A percentile compares a stretch with the other conserved stretches of the same genome.
These are phyloP conservation scores for Backusella circina DNA, from an alignment of 192 early-diverging fungal species.

Conservation along the genomic window DNA sequence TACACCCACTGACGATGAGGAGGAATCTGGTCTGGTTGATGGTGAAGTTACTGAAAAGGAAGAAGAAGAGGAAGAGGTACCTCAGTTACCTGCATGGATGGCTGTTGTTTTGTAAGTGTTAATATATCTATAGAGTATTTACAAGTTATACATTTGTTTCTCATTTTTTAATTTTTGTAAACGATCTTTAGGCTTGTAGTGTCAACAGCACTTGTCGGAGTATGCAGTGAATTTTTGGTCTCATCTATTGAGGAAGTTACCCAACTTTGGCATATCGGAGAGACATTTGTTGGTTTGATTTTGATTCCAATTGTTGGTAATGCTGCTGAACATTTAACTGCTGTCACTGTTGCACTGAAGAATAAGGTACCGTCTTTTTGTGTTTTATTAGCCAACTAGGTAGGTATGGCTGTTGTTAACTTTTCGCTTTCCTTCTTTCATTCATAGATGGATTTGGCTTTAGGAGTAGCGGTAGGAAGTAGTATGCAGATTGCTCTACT, in stretches of 20 bases:
- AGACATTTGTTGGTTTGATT: constrained; percentile 89
- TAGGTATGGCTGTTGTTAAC: not conserved
- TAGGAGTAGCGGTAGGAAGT: constrained; percentile 88
- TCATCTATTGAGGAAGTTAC: constrained; percentile 77
- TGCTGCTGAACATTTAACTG: constrained; percentile 84
- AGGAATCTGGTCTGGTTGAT: not conserved
- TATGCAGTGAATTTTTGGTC: constrained; percentile 87
- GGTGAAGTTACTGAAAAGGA: not conserved
- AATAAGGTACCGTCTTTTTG: constrained; percentile 50
- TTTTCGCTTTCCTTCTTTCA: not conserved
- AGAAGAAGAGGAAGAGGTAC: constrained; percentile 59
- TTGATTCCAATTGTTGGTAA: constrained; percentile 88
- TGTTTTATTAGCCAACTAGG: too few relatives aligned
- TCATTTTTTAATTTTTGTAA: constrained; percentile 30
- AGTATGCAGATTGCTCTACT: constrained; percentile 88
- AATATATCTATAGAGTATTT: not conserved
- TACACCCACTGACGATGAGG: not conserved
- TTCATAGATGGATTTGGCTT: constrained; percentile 74
- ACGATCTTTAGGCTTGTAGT: constrained; percentile 10
- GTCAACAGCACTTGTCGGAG: constrained; percentile 61
- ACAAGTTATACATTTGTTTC: not conserved
- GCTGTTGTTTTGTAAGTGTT: constrained; percentile 23
- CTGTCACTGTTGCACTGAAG: constrained; percentile 73
- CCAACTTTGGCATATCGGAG: constrained; percentile 60
- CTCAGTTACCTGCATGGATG: constrained; percentile 47